These are phyloP conservation scores for Amphicarpaea edgeworthii DNA, from an alignment of 306 rosid species.

Conservation along the genomic window DNA sequence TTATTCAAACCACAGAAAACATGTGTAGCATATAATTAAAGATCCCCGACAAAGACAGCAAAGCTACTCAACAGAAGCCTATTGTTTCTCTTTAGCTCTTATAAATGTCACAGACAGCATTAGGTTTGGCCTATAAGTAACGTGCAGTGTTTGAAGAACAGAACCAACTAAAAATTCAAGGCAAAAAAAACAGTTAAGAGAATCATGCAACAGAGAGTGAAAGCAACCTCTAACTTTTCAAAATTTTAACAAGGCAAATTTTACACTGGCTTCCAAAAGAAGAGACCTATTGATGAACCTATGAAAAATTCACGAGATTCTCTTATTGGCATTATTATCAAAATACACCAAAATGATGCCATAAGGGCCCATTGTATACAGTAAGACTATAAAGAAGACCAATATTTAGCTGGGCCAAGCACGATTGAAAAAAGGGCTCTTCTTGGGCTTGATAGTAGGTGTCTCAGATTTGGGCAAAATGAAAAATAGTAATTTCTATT, in stretches of 20 bases:
- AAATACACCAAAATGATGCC: not conserved
- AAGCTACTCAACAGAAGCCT: slow-evolving; percentile 31
- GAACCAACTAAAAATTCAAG: slow-evolving; percentile 32
- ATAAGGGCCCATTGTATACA: not conserved
- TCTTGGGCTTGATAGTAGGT: not conserved
- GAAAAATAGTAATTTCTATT: not conserved
- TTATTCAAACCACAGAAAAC: slow-evolving; percentile 27
- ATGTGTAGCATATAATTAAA: slow-evolving; percentile 29
- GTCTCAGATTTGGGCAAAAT: not conserved
- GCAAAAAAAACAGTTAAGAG: slow-evolving; percentile 24
- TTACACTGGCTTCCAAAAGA: slow-evolving; percentile 12
- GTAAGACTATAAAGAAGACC: not conserved
- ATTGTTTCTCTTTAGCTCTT: slow-evolving; percentile 10
- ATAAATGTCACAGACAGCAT: slow-evolving; percentile 21
- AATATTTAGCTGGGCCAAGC: not conserved
- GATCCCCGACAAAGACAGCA: slow-evolving; percentile 27
- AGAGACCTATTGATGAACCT: slow-evolving; percentile 16
- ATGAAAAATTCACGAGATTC: slow-evolving; percentile 25
- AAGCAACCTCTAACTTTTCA: slow-evolving; percentile 31
- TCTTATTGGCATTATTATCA: slow-evolving; percentile 25
- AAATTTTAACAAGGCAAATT: not conserved
- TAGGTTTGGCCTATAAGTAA: slow-evolving; percentile 32
- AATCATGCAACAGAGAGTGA: slow-evolving; percentile 29
- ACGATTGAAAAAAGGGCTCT: not conserved
- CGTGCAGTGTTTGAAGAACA: slow-evolving; percentile 27